A percentile compares a stretch with the other conserved stretches of the same genome.
Evolutionary conservation across 371 early-diverging fungal genomes (phyloP).

Genomic region (Dinochytrium kinnereticum): DNA sequence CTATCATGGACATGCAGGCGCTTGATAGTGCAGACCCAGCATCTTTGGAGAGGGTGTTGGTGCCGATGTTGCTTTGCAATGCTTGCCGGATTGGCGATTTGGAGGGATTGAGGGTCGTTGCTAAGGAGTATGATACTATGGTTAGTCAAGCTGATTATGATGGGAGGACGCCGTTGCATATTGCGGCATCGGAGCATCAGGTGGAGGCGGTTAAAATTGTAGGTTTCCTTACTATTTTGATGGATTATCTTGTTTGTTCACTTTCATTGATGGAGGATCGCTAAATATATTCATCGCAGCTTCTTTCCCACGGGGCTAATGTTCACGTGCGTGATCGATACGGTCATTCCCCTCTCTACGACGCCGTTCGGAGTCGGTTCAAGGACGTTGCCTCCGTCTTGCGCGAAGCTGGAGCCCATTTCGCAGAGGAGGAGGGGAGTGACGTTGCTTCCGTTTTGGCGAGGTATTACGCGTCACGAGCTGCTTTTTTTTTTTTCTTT

Average conservation of each 20-base stretch:
- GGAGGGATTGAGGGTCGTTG: slow-evolving; percentile 71
- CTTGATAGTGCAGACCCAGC: slow-evolving; percentile 29
- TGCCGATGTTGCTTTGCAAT: slow-evolving; percentile 86
- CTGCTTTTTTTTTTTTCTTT: no score
- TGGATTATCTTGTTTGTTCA: neutral
- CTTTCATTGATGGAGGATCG: neutral
- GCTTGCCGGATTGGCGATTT: slow-evolving; percentile 87
- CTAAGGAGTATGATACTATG: slow-evolving; percentile 61
- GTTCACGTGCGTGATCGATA: slow-evolving; percentile 90
- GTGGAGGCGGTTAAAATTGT: slow-evolving; percentile 62
- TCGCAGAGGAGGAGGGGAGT: slow-evolving; percentile 76
- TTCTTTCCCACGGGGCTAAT: slow-evolving; percentile 84
- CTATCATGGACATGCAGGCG: neutral
- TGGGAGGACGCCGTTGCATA: slow-evolving; percentile 74
- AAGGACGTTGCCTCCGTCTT: slow-evolving; percentile 70
- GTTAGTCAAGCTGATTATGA: slow-evolving; percentile 87
- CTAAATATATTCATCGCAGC: slow-evolving; percentile 43
- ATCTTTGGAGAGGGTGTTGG: slow-evolving; percentile 74
- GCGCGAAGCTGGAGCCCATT: slow-evolving; percentile 86
- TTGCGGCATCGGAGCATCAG: slow-evolving; percentile 85
- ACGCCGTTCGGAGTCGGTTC: slow-evolving; percentile 71
- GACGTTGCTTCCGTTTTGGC: slow-evolving; percentile 53
- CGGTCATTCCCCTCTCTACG: slow-evolving; percentile 89
- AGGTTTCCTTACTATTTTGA: neutral
- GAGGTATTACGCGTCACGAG: slow-evolving; percentile 27